Evolutionary conservation across 192 early-diverging fungal species (phyloP).

Genomic region (Coemansia sp.): DNA sequence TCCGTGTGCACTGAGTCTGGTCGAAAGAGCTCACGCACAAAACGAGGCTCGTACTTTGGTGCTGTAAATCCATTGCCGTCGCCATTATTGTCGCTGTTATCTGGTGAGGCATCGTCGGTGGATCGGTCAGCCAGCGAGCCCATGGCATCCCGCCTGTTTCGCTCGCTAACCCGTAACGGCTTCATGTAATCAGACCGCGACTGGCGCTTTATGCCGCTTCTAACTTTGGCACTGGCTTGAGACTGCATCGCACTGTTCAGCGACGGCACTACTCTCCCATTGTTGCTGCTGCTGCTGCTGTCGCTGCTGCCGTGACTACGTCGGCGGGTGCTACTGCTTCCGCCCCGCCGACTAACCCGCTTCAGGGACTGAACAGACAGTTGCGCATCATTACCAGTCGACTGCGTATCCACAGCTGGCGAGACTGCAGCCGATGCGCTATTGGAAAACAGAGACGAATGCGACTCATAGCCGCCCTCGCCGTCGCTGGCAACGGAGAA

Average conservation of each 20-base stretch:
- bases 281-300: constrained; percentile 8
- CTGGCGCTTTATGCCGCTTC: constrained; percentile 4
- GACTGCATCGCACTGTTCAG: neutral
- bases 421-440: constrained; percentile 21
- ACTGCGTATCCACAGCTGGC: neutral
- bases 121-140: constrained; percentile 7
- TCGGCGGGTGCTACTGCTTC: neutral
- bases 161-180: neutral
- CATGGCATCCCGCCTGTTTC: neutral
- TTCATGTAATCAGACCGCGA: neutral
- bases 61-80: constrained; percentile 1
- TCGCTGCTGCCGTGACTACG: constrained; percentile 6
- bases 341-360: neutral
- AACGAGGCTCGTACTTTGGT: constrained; percentile 35
- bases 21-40: constrained; percentile 53
- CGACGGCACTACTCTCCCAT: neutral
- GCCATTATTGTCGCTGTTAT: constrained; percentile 19
- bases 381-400: neutral
- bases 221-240: neutral
- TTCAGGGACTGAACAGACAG: neutral
- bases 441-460: constrained; percentile 53
- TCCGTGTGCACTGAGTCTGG: constrained; percentile 6
- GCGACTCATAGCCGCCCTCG: constrained; percentile 48
- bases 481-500: constrained; percentile 53
- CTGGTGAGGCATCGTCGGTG: constrained; percentile 6